Percentiles rank a stretch among this genome's conserved stretches.
phyloP scores from a whole-genome alignment of 305 asterid species.

The Solanum chacoense region DNA sequence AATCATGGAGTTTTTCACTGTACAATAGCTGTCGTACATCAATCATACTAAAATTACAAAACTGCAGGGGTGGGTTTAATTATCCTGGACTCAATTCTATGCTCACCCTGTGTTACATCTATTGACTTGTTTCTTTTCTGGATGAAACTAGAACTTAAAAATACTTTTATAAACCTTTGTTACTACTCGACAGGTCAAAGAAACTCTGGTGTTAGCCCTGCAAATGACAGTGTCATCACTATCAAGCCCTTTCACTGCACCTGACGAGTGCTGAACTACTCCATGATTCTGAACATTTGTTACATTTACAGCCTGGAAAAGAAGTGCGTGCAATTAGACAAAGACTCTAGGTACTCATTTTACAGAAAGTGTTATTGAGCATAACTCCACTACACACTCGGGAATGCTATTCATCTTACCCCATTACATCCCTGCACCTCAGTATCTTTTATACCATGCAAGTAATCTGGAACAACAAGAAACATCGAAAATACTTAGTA shows the following conservation, averaged over 20 bases:
- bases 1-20: neutral
- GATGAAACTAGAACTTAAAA: conserved; percentile 35
- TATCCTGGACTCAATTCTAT: neutral
- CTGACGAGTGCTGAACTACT: conserved; percentile 4
- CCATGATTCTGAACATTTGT: conserved; percentile 13
- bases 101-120: neutral
- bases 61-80: neutral
- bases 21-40: neutral
- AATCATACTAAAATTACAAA: neutral
- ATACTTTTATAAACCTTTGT: conserved; percentile 53
- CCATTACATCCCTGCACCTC: conserved; percentile 45
- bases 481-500: neutral
- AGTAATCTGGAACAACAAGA: conserved; percentile 42
- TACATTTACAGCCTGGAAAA: conserved; percentile 53
- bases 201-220: conserved; percentile 61
- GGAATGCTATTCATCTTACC: conserved; percentile 25
- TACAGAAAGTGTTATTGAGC: neutral
- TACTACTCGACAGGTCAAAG: conserved; percentile 81
- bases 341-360: neutral
- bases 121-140: neutral
- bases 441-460: conserved; percentile 76
- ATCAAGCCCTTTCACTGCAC: conserved; percentile 12
- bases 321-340: neutral
- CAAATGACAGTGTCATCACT: conserved; percentile 23
- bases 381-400: neutral